Base-by-base conservation (phyloP, 1,284 basidiomycete species). In the Kalmanozyma brasiliensis region DNA sequence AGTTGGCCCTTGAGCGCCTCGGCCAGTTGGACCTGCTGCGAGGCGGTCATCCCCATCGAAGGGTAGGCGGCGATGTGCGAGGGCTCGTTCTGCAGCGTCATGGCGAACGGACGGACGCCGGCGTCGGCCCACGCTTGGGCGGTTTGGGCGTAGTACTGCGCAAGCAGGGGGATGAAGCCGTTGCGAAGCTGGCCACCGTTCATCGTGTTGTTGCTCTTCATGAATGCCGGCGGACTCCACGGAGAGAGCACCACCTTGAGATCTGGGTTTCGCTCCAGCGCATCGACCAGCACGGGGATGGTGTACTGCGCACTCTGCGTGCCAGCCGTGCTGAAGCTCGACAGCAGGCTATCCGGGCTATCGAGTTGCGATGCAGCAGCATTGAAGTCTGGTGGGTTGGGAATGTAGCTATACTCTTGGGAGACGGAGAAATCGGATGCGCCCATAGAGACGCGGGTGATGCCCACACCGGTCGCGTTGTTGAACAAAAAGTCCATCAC, bases 51-150 rank as follows among this genome's bases (percentile, higher is more conserved):
- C 1, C 65, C 52, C 64, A 69, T 78, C 10, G 60, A 63, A 3
- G 73, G 72, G 17, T 74, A 78, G 3, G 57, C 29, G 2, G 68
- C 62, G 29, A 55, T 34, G 14, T 63, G 46, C 2, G 51, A 52
- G 3, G 76, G 76, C 49, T 78, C 76, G 43, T 78, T 78, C 34
- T 78, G 76, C 17, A 78, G 34, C 20, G 74, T 71, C 58, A 78
- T 52, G 1, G 71, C 72, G 55, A 55, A 76, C 11, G 74, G 62
- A 14, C 9, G n/a, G 0, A 78, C 56, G 1, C 74, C 71, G 4
- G 55, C 66, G 1, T 20, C 7, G 29, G 26, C 9, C 49, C 56
- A 74, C 1, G 64, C 53, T 19, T 46, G 34, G 2, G 71, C 68
- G 9, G 68, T 45, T 4, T 47, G 38, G 17, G 61, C 63, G 23